Evolutionary conservation across 441 rosid genomes (phyloP).

Genomic region (Raphanus hybrid): DNA sequence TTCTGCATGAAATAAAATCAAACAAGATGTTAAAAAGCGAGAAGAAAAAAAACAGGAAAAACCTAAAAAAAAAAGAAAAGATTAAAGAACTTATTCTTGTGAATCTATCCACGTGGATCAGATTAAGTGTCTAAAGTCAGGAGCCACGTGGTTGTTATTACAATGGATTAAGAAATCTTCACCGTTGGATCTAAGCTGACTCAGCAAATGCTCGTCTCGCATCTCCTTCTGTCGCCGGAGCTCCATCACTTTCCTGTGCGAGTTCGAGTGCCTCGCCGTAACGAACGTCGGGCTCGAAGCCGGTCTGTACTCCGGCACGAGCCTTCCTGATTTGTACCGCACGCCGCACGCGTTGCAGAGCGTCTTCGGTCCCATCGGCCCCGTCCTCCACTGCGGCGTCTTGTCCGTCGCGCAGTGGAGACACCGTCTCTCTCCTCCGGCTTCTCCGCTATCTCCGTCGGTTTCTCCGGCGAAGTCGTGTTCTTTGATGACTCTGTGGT

Average conservation of each 20-base stretch:
- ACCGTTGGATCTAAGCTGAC: slow-evolving; percentile 62
- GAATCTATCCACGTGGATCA: slow-evolving; percentile 36
- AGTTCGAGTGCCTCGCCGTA: slow-evolving; percentile 83
- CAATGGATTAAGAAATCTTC: slow-evolving; percentile 65
- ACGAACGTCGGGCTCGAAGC: slow-evolving; percentile 89
- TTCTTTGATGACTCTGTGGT: slow-evolving; percentile 34
- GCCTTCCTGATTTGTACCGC: slow-evolving; percentile 81
- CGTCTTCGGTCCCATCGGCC: slow-evolving; percentile 94
- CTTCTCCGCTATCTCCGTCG: slow-evolving; percentile 42
- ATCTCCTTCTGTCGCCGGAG: slow-evolving; percentile 81
- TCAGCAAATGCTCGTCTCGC: slow-evolving; percentile 55
- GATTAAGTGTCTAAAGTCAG: slow-evolving; percentile 71
- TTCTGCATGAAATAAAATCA: slow-evolving; percentile 20
- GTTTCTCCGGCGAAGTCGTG: slow-evolving; percentile 39
- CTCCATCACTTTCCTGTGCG: slow-evolving; percentile 89
- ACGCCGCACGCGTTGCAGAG: slow-evolving; percentile 94
- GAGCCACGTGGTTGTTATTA: slow-evolving; percentile 62
- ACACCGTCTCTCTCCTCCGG: slow-evolving; percentile 63
- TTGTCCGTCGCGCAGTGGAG: slow-evolving; percentile 89
- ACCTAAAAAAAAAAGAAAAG: not conserved
- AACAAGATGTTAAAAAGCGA: not conserved
- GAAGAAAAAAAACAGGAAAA: not conserved
- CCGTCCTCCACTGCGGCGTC: slow-evolving; percentile 98
- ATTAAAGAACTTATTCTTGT: slow-evolving; percentile 8
- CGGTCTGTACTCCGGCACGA: slow-evolving; percentile 91